phyloP scores from a whole-genome alignment of 768 basidiomycete species.

The Calocera viscosa region DNA sequence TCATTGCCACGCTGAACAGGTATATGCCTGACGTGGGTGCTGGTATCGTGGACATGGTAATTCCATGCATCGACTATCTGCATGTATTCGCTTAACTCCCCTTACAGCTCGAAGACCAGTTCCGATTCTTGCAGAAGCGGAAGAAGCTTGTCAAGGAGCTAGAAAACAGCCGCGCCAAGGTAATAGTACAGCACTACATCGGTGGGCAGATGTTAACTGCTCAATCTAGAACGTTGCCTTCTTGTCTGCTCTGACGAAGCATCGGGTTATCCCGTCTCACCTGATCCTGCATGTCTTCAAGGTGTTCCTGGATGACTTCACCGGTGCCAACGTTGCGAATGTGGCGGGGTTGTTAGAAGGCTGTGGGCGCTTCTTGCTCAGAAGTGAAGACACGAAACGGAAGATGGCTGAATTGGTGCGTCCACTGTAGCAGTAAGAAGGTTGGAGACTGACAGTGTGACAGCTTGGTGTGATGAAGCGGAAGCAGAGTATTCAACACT shows the following conservation, averaged over 20 bases:
- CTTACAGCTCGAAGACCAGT: conserved; percentile 83
- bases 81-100: neutral
- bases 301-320: conserved; percentile 92
- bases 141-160: conserved; percentile 87
- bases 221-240: conserved; percentile 68
- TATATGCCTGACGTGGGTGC: conserved; percentile 91
- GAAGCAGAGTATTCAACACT: conserved; percentile 85
- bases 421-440: neutral
- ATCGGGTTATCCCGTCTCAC: conserved; percentile 78
- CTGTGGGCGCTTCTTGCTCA: conserved; percentile 81
- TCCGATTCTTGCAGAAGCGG: conserved; percentile 87
- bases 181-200: conserved; percentile 23
- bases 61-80: conserved; percentile 24
- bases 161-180: conserved; percentile 73
- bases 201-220: neutral
- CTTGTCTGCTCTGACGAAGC: conserved; percentile 89
- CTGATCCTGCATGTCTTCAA: conserved; percentile 92
- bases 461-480: conserved; percentile 89
- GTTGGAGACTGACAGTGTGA: neutral
- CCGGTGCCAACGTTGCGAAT: conserved; percentile 85
- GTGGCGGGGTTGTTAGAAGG: conserved; percentile 82
- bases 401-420: conserved; percentile 79
- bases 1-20: conserved; percentile 74
- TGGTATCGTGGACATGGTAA: conserved; percentile 67
- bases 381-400: conserved; percentile 76